Percentiles rank a stretch among this genome's conserved stretches.
Evolutionary conservation across 225 moss, liverwort and hornwort species (phyloP).

Genomic region (Lunularia cruciata): DNA sequence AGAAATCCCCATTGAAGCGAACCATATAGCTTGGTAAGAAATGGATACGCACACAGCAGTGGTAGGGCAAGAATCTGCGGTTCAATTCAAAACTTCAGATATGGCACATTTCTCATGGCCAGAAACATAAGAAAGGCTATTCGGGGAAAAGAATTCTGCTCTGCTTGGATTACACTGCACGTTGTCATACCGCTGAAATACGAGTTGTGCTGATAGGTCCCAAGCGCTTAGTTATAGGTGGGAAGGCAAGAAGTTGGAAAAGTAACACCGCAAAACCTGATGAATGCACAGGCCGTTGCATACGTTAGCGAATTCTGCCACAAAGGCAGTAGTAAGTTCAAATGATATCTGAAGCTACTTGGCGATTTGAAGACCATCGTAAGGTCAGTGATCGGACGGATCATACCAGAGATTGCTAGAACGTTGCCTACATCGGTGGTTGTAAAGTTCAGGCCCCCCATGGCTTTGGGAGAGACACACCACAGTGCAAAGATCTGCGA

Average conservation of each 20-base stretch:
- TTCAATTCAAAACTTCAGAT: background rate
- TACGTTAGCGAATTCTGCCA: too few species aligned
- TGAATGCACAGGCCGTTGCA: too few species aligned
- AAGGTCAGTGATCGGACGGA: too few species aligned
- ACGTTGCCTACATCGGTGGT: conserved; percentile 71
- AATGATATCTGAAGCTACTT: too few species aligned
- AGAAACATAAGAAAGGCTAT: too few species aligned
- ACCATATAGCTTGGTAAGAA: conserved; percentile 46
- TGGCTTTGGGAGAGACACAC: conserved; percentile 52
- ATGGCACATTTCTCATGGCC: too few species aligned
- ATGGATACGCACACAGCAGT: conserved; percentile 50
- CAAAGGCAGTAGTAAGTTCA: too few species aligned
- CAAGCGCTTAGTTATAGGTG: conserved; percentile 39
- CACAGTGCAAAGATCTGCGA: conserved; percentile 68
- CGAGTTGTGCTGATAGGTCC: conserved; percentile 52
- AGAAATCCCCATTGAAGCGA: conserved; percentile 8
- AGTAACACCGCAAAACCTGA: conserved; percentile 16
- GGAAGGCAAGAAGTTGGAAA: conserved; percentile 53
- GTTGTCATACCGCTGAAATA: conserved; percentile 36
- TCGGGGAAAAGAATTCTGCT: too few species aligned
- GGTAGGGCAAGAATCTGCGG: conserved; percentile 28
- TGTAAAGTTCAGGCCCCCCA: conserved; percentile 54
- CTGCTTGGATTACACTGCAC: background rate
- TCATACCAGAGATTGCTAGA: conserved; percentile 56
- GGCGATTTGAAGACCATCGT: too few species aligned